A percentile compares a stretch with the other conserved stretches of the same genome.
These are phyloP conservation scores for Ogataea minuta DNA, from an alignment of 805 yeast genomes.

Conservation along the genomic window DNA sequence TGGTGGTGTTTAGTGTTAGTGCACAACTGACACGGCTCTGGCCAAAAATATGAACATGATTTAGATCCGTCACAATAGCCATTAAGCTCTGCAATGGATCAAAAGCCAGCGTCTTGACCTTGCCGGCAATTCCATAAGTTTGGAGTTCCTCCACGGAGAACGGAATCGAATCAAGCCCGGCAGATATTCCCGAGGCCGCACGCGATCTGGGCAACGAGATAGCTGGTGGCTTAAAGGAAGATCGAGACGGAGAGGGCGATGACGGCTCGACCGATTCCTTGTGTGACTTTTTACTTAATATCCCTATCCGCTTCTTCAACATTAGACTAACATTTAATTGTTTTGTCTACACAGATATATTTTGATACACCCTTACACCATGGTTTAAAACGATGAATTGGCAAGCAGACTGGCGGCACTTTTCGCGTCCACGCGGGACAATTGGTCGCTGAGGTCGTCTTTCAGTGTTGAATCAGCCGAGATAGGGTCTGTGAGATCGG, in stretches of 20 bases:
- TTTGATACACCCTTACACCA: conserved; percentile 9
- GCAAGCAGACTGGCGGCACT: conserved; percentile 83
- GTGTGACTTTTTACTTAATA: conserved; percentile 16
- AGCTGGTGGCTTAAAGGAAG: conserved; percentile 12
- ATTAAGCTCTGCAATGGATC: conserved; percentile 87
- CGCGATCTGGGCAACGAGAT: conserved; percentile 10
- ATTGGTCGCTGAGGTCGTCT: conserved; percentile 28
- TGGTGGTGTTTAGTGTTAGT: conserved; percentile 49
- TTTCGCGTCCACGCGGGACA: conserved; percentile 64
- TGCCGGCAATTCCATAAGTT: conserved; percentile 61
- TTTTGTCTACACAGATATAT: conserved; percentile 6
- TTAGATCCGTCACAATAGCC: conserved; percentile 72
- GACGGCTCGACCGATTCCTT: conserved; percentile 5
- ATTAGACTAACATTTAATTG: conserved; percentile 4
- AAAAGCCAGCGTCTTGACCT: conserved; percentile 64
- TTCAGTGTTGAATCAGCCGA: conserved; percentile 9
- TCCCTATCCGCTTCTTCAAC: conserved; percentile 22
- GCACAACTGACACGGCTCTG: conserved; percentile 75
- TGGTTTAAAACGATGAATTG: conserved; percentile 59
- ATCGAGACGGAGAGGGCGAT: conserved; percentile 9
- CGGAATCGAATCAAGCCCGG: conserved; percentile 30
- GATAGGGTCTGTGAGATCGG: conserved; percentile 9
- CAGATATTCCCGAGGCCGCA: conserved; percentile 24
- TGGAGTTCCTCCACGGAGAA: conserved; percentile 34
- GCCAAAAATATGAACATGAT: conserved; percentile 78